A percentile compares a stretch with the other conserved stretches of the same genome.
phyloP scores from a whole-genome alignment of 768 basidiomycete species.

The Lepiota venenata region DNA sequence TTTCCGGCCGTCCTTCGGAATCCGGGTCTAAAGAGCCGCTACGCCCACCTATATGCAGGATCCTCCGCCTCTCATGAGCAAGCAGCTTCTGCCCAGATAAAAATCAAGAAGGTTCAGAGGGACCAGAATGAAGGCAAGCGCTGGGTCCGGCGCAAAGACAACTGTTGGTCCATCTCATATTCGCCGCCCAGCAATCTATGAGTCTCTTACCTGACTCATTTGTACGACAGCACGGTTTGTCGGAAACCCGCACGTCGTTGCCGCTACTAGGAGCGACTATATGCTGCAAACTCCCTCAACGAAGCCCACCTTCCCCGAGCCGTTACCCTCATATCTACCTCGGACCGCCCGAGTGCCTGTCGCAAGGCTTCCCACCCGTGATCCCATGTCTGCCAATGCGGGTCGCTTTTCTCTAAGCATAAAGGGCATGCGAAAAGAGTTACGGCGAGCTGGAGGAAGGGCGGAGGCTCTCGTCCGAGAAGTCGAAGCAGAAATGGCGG shows the following conservation, averaged over 20 bases:
- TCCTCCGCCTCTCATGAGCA: slow-evolving; percentile 13
- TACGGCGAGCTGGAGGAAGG: slow-evolving; percentile 58
- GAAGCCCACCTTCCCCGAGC: slow-evolving; percentile 68
- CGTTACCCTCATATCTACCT: slow-evolving; percentile 67
- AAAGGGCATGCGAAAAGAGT: slow-evolving; percentile 68
- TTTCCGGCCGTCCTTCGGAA: slow-evolving; percentile 71
- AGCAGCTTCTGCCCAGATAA: neutral
- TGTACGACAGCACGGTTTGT: slow-evolving; percentile 55
- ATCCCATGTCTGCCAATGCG: slow-evolving; percentile 59
- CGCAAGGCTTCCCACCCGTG: slow-evolving; percentile 32
- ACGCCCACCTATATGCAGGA: slow-evolving; percentile 44
- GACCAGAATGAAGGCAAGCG: slow-evolving; percentile 76
- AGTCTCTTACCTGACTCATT: neutral
- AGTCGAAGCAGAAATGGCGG: slow-evolving; percentile 58
- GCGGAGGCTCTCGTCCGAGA: slow-evolving; percentile 63
- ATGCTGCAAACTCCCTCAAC: slow-evolving; percentile 37
- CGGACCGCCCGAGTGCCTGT: slow-evolving; percentile 55
- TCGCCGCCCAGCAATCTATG: neutral
- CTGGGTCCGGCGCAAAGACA: slow-evolving; percentile 73
- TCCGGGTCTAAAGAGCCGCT: slow-evolving; percentile 48
- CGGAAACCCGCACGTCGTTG: slow-evolving; percentile 68
- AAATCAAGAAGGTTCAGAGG: slow-evolving; percentile 39
- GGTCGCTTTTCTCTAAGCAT: slow-evolving; percentile 76
- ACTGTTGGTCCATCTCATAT: slow-evolving; percentile 44
- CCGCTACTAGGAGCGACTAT: slow-evolving; percentile 59